Percentiles rank a stretch among this genome's conserved stretches.
These are phyloP conservation scores for Trichoderma gamsii DNA, from an alignment of 495 filamentous ascomycete genomes.

Conservation along the genomic window DNA sequence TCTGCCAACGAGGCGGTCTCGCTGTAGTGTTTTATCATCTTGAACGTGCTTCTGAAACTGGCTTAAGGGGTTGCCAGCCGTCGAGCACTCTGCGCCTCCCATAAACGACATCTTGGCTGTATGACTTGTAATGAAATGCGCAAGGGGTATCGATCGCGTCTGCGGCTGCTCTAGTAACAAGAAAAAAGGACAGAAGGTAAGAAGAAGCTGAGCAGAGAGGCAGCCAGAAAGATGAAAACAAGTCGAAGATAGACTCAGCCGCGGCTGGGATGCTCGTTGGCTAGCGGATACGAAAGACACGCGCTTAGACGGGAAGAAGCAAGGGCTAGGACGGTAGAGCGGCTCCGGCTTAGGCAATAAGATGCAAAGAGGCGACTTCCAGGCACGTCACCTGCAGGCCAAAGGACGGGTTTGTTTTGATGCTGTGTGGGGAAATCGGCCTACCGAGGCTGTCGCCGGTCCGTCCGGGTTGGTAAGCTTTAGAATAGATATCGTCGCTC, in stretches of 20 bases:
- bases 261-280: background rate
- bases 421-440: background rate
- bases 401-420: background rate
- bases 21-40: constrained; percentile 89
- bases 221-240: background rate
- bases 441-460: constrained; percentile 12
- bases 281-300: background rate
- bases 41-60: constrained; percentile 94
- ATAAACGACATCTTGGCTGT: constrained; percentile 74
- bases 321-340: background rate
- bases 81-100: constrained; percentile 93
- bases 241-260: background rate
- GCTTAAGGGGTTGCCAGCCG: constrained; percentile 87
- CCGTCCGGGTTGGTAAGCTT: constrained; percentile 11
- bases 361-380: background rate
- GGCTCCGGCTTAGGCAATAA: background rate
- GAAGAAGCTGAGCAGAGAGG: background rate
- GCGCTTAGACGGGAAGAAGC: background rate
- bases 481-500: background rate
- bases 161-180: background rate
- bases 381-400: constrained; percentile 7
- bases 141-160: background rate
- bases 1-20: constrained; percentile 74
- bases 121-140: background rate
- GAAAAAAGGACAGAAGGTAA: background rate